A percentile compares a stretch with the other conserved stretches of the same genome.
Evolutionary conservation across 2,329 filamentous ascomycete genomes (phyloP).

Genomic region (Aspergillus spinulosporus): DNA sequence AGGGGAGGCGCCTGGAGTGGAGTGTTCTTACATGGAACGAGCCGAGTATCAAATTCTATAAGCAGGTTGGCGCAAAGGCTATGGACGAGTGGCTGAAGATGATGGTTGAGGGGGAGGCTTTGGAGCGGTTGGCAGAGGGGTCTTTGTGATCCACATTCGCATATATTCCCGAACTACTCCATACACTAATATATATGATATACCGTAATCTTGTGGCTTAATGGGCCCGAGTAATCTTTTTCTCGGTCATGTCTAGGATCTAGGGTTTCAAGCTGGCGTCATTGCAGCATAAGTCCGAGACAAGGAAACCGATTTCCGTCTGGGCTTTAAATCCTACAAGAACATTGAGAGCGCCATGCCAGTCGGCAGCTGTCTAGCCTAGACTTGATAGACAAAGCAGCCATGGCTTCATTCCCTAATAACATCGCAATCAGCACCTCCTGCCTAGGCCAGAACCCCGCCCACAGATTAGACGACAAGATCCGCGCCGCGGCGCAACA

Average conservation of each 20-base stretch:
- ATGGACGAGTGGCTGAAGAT: constrained; percentile 54
- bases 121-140: constrained; percentile 43
- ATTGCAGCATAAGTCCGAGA: constrained; percentile 2
- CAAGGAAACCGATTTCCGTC: constrained; percentile 9
- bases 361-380: not conserved
- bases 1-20: constrained; percentile 82
- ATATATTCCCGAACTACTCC: not conserved
- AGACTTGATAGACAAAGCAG: not conserved
- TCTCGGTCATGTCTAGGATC: not conserved
- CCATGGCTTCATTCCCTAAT: constrained; percentile 17
- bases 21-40: constrained; percentile 89
- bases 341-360: not conserved
- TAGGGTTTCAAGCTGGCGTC: not conserved
- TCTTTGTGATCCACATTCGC: not conserved
- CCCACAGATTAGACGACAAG: constrained; percentile 33
- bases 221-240: not conserved
- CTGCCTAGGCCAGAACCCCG: constrained; percentile 33
- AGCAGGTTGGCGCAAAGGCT: constrained; percentile 45
- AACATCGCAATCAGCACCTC: constrained; percentile 33
- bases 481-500: constrained; percentile 28
- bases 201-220: not conserved
- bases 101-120: constrained; percentile 50
- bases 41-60: constrained; percentile 84
- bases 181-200: not conserved
- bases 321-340: not conserved